Conservation (phyloP, 106 monocot genomes). For the Posidonia australis region DNA sequence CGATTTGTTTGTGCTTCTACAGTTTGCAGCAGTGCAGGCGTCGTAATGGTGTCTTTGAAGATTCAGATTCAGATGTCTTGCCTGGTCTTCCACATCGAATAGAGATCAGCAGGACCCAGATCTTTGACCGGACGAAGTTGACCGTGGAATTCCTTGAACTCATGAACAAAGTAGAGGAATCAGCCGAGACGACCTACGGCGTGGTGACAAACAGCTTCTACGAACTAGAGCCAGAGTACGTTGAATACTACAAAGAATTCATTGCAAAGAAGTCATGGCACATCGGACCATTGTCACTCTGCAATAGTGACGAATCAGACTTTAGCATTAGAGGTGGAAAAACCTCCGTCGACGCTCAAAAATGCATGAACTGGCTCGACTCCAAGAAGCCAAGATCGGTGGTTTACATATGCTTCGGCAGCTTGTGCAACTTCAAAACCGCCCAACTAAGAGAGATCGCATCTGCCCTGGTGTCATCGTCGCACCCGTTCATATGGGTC, state of each 20-base stretch:
- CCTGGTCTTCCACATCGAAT: conserved; percentile 5
- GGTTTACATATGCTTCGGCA: conserved; percentile 20
- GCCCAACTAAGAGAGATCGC: conserved; percentile 9
- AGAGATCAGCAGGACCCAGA: not conserved
- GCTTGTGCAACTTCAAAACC: conserved; percentile 3
- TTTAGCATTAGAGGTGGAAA: not conserved
- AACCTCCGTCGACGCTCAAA: not conserved
- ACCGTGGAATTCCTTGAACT: too few relatives aligned
- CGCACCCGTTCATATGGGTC: conserved; percentile 15
- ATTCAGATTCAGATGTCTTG: not conserved
- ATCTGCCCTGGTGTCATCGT: not conserved
- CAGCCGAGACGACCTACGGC: not conserved
- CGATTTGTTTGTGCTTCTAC: not conserved
- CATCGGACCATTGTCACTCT: conserved; percentile 14
- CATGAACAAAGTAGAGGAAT: not conserved
- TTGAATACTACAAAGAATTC: not conserved
- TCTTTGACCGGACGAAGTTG: not conserved
- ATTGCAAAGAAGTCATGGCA: conserved; percentile 7
- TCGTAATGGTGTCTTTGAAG: not conserved
- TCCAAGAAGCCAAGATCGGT: conserved; percentile 8
- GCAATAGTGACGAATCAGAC: not conserved
- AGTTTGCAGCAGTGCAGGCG: too few relatives aligned
- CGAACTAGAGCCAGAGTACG: conserved; percentile 22
- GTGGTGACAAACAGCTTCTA: conserved; percentile 18
- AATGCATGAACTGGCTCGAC: conserved; percentile 3